A percentile compares a stretch with the other conserved stretches of the same genome.
These are phyloP conservation scores for Metarhizium sp. DNA, from an alignment of 2,329 filamentous ascomycete species.

Conservation along the genomic window DNA sequence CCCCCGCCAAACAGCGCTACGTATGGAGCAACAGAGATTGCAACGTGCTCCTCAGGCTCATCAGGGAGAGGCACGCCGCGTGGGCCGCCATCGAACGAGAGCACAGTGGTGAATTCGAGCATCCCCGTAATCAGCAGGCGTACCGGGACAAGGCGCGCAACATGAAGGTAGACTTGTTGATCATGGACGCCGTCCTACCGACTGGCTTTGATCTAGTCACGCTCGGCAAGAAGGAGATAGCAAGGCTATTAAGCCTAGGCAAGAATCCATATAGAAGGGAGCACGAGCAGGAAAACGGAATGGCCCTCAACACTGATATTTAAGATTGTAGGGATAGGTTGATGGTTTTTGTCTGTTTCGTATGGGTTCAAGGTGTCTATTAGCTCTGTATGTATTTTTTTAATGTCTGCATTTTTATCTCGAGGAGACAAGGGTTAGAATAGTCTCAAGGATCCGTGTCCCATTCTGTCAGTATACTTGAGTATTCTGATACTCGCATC, in stretches of 20 bases:
- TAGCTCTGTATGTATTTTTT: too few species aligned
- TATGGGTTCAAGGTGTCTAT: too few species aligned
- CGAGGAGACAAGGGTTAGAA: too few species aligned
- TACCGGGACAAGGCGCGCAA: slow-evolving; percentile 50
- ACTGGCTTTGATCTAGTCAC: slow-evolving; percentile 39
- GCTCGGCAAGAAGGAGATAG: slow-evolving; percentile 40
- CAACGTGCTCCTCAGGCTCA: slow-evolving; percentile 29
- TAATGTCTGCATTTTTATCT: too few species aligned
- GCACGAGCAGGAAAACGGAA: slow-evolving; percentile 30
- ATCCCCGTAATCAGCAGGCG: slow-evolving; percentile 42
- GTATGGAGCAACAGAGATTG: slow-evolving; percentile 35
- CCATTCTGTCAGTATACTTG: too few species aligned
- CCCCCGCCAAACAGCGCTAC: slow-evolving; percentile 16
- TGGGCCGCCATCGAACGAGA: slow-evolving; percentile 24
- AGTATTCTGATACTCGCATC: too few species aligned
- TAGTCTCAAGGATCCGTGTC: too few species aligned
- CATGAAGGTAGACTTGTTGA: slow-evolving; percentile 42
- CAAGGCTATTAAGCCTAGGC: slow-evolving; percentile 27
- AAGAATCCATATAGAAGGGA: slow-evolving; percentile 42
- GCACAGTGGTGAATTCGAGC: slow-evolving; percentile 27
- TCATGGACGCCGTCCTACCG: slow-evolving; percentile 34
- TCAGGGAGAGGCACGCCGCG: slow-evolving; percentile 19
- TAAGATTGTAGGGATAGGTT: background rate
- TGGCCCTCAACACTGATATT: slow-evolving; percentile 26
- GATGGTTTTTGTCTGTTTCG: background rate